Percentiles rank a stretch among this genome's conserved stretches.
Conservation (phyloP, 768 basidiomycete species). For the Leccinellum rugosiceps region DNA sequence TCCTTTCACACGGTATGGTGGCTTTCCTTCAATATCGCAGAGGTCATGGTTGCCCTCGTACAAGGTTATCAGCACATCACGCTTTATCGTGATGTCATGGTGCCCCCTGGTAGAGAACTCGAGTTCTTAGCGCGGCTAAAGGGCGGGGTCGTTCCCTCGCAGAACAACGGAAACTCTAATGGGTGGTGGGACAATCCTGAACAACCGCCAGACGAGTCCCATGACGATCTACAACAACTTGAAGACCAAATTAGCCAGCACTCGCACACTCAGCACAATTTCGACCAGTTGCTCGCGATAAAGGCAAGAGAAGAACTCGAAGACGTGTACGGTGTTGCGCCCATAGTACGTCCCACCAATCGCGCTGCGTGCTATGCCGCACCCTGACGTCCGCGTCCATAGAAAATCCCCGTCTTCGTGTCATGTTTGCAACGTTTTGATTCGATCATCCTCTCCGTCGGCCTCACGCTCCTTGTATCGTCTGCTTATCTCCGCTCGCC, state of each 20-base stretch:
- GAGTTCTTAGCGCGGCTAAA: slow-evolving; percentile 36
- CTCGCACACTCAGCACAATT: slow-evolving; percentile 58
- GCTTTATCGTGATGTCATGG: slow-evolving; percentile 68
- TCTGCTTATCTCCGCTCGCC: slow-evolving; percentile 59
- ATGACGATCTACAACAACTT: slow-evolving; percentile 15
- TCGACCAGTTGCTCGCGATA: slow-evolving; percentile 60
- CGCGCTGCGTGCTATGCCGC: not conserved
- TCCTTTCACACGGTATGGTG: slow-evolving; percentile 74
- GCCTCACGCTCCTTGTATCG: slow-evolving; percentile 50
- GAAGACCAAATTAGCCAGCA: slow-evolving; percentile 18
- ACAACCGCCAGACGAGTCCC: slow-evolving; percentile 6
- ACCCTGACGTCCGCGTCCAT: slow-evolving; percentile 6
- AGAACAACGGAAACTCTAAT: slow-evolving; percentile 7
- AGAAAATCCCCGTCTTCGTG: slow-evolving; percentile 79
- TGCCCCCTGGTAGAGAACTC: slow-evolving; percentile 40
- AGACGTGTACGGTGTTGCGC: slow-evolving; percentile 74
- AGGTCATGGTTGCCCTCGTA: slow-evolving; percentile 57
- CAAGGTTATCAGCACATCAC: slow-evolving; percentile 71
- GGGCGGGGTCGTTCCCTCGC: slow-evolving; percentile 5
- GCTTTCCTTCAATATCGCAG: slow-evolving; percentile 67
- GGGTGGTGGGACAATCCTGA: slow-evolving; percentile 12
- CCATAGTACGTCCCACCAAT: slow-evolving; percentile 53
- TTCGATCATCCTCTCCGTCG: slow-evolving; percentile 66
- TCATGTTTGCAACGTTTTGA: slow-evolving; percentile 75
- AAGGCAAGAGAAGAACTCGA: slow-evolving; percentile 75